A percentile compares a stretch with the other conserved stretches of the same genome.
Conservation (phyloP, 2,329 filamentous ascomycete genomes). For the Stagonosporopsis rhizophila region DNA sequence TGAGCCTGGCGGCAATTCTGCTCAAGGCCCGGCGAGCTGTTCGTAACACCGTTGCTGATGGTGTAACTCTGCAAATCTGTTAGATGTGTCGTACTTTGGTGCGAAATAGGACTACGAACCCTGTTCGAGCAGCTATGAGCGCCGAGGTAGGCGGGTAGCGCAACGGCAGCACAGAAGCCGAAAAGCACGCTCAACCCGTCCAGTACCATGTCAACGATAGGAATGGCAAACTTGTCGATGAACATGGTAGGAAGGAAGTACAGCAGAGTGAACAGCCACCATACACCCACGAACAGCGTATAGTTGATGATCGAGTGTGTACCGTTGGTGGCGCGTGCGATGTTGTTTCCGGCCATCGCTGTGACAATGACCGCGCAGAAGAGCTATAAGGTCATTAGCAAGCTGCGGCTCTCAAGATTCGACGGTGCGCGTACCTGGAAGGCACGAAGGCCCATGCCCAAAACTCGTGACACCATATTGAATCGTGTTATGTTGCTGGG, state of each 20-base stretch:
- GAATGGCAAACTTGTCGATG: constrained; percentile 60
- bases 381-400: constrained; percentile 54
- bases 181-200: constrained; percentile 70
- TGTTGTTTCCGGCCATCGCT: constrained; percentile 69
- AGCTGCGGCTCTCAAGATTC: not conserved
- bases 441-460: constrained; percentile 52
- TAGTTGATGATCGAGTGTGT: constrained; percentile 65
- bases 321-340: constrained; percentile 59
- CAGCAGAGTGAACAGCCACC: constrained; percentile 70
- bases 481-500: constrained; percentile 15
- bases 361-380: constrained; percentile 67
- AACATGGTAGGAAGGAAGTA: constrained; percentile 67
- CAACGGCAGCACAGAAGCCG: constrained; percentile 73
- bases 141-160: constrained; percentile 72
- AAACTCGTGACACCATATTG: constrained; percentile 51
- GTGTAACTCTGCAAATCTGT: constrained; percentile 49
- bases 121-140: constrained; percentile 71
- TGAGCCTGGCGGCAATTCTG: constrained; percentile 79
- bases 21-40: constrained; percentile 64
- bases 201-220: constrained; percentile 61
- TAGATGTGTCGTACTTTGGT: not conserved
- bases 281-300: constrained; percentile 72
- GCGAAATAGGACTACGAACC: constrained; percentile 50
- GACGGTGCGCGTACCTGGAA: constrained; percentile 47
- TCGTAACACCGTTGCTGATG: constrained; percentile 65